A percentile compares a stretch with the other conserved stretches of the same genome.
These are phyloP conservation scores for Dissophora globulifera DNA, from an alignment of 192 early-diverging fungal species.

Conservation along the genomic window DNA sequence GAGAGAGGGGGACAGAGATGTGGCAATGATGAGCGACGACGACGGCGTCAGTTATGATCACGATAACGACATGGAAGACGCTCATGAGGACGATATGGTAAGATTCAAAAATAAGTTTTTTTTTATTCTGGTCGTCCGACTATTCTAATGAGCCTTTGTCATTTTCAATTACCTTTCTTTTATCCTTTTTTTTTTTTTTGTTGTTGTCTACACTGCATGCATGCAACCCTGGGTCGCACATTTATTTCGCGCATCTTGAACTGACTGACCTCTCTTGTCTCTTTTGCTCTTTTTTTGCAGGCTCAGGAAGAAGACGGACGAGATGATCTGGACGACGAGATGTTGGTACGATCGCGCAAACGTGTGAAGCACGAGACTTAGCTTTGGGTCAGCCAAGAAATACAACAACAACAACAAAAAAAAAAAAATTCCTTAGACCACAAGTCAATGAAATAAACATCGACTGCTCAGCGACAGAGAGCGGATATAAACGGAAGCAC, in stretches of 20 bases:
- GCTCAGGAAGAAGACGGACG: conserved; percentile 15
- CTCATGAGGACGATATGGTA: too few species aligned
- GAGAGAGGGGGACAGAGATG: conserved; percentile 4
- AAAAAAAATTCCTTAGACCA: conserved; percentile 3
- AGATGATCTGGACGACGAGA: conserved; percentile 28
- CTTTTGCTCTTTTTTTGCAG: not conserved
- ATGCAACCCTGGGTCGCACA: not conserved
- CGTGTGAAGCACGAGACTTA: conserved; percentile 15
- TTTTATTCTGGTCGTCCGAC: too few species aligned
- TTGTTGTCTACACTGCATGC: not conserved
- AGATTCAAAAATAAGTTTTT: too few species aligned
- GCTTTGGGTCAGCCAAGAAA: not conserved
- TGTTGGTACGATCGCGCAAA: conserved; percentile 27
- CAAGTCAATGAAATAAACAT: too few species aligned
- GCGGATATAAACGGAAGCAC: too few species aligned
- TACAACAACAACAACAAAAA: not conserved
- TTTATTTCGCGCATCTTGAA: too few species aligned
- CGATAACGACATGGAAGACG: conserved; percentile 15
- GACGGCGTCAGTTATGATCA: too few species aligned
- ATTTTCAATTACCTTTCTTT: too few species aligned
- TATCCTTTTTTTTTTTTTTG: too few species aligned
- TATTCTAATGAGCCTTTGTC: not conserved
- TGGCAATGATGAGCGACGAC: conserved; percentile 15
- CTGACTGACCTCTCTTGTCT: not conserved
- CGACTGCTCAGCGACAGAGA: too few species aligned